Percentiles rank a stretch among this genome's conserved stretches.
phyloP scores from a whole-genome alignment of 2,329 filamentous ascomycete species.

The Alternaria metachromatica region DNA sequence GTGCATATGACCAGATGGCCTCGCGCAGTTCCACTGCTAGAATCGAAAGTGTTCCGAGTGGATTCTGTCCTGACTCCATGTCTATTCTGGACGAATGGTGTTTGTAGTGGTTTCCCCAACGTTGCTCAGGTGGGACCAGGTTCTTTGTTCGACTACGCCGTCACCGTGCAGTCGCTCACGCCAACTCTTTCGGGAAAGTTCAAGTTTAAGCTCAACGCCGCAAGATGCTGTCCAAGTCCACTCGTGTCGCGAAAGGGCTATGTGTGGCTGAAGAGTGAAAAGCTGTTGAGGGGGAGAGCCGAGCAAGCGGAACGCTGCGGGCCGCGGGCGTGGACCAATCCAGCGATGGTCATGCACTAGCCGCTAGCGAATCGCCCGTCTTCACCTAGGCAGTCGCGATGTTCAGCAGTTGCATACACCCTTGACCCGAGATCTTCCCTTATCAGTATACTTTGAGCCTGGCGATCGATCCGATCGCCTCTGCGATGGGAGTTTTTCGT shows the following conservation, averaged over 20 bases:
- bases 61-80: not conserved
- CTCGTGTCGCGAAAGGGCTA: not conserved
- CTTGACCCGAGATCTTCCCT: not conserved
- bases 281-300: not conserved
- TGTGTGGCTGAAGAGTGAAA: not conserved
- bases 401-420: not conserved
- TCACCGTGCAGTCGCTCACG: not conserved
- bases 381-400: not conserved
- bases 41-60: not conserved
- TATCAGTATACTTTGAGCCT: not conserved
- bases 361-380: not conserved
- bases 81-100: not conserved
- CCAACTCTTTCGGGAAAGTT: not conserved
- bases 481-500: not conserved
- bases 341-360: not conserved
- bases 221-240: not conserved
- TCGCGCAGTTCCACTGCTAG: not conserved
- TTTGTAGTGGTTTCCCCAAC: not conserved
- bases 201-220: not conserved
- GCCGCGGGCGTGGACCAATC: not conserved
- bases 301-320: constrained; percentile 4
- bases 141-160: not conserved
- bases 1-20: not conserved
- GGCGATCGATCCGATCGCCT: not conserved
- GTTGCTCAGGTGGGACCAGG: not conserved